Evolutionary conservation across 164 flowering plant genomes (phyloP), one percentile per base, ranked within the genome.

Genomic region (Saururus chinensis): DNA sequence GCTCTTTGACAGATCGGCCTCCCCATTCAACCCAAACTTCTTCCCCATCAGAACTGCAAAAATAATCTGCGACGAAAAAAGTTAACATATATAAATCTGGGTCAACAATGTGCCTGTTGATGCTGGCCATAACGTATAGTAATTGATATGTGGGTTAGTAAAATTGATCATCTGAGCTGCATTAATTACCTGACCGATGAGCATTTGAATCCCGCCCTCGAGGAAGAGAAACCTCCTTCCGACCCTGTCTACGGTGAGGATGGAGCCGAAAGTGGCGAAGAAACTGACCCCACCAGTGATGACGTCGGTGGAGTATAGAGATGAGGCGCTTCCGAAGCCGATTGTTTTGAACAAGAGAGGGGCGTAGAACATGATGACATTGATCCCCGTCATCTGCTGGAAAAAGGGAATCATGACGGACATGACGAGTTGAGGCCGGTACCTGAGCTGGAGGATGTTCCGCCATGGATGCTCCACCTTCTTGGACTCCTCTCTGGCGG

Each of bases 271-370:
- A 7, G 74, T 71, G 22, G 74, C 74, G 19, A 66, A 23, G 19
- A 69, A 64, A 54, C 69, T 73, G 60, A 69, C 73, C 4, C 17
- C 13, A 13, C 76, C 76, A 13, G 68, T 69, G 23, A 73, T 63
- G 30, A 62, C n/a, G n/a, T n/a, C 73, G 24, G 73, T 60, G 7
- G 76, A 73, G 58, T 56, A 55, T 26, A 73, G 66, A 1, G 76
- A 63, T 14, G 70, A 73, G 26, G 66, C 56, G 49, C 52, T 56
- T 0, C 70, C 70, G 56, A 69, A 73, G 4, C 76, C 76, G 0
- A 69, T 42, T 1, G 73, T 69, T 60, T 56, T 73, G 49, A 73
- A 73, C 21, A 73, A 62, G 6, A 73, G 64, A 7, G 73, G 76
- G 9, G 76, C 73, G 19, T 73, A 73, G 59, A n/a, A n/a, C n/a